phyloP scores from a whole-genome alignment of 495 filamentous ascomycete genomes.

The Cercophora newfieldiana region DNA sequence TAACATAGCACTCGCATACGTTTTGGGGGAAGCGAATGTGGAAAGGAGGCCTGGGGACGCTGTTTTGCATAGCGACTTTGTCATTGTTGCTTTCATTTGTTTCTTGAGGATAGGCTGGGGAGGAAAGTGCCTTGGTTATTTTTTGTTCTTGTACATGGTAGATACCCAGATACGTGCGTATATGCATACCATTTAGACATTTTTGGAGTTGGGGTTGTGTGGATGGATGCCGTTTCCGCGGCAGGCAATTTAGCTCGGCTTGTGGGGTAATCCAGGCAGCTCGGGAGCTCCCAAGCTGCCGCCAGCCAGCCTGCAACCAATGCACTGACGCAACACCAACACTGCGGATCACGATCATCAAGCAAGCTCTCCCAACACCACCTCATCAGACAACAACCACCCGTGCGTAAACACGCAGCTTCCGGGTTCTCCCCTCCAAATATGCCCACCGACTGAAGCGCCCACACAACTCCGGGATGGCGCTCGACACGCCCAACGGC shows the following conservation, averaged over 20 bases:
- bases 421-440: no score
- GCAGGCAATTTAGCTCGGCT: neutral
- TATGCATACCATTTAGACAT: conserved; percentile 6
- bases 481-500: conserved; percentile 52
- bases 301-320: neutral
- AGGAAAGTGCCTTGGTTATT: neutral
- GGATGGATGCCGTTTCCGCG: neutral
- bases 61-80: conserved; percentile 8
- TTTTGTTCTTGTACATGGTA: conserved; percentile 12
- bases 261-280: conserved; percentile 2
- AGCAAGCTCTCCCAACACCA: neutral
- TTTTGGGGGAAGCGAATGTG: neutral
- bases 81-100: neutral
- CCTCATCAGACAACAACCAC: neutral
- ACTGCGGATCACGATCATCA: neutral
- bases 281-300: conserved; percentile 1
- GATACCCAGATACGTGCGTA: conserved; percentile 19
- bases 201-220: no score
- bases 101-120: neutral
- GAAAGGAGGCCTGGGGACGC: neutral
- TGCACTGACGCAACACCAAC: conserved; percentile 10
- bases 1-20: neutral
- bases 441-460: conserved; percentile 13
- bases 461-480: conserved; percentile 34
- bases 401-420: neutral